phyloP scores from a whole-genome alignment of 1,139 yeast species.

The Suhomyces coccinellae region DNA sequence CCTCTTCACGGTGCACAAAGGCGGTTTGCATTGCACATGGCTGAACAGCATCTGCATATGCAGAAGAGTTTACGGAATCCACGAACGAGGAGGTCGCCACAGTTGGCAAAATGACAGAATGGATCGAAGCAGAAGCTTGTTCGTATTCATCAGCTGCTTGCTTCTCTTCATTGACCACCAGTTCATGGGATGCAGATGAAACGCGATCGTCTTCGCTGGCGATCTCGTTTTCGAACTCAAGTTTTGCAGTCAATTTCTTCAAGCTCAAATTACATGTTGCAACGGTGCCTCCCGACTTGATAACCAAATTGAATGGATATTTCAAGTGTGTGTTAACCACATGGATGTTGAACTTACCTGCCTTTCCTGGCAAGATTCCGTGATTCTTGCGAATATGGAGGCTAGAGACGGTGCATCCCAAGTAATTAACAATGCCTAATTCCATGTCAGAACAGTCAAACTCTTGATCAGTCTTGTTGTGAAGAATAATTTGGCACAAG shows the following conservation, averaged over 20 bases:
- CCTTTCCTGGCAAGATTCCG: conserved; percentile 35
- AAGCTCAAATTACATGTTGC: conserved; percentile 30
- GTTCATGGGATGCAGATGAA: neutral
- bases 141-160: neutral
- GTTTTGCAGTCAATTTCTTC: conserved; percentile 27
- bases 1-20: neutral
- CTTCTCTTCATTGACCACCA: neutral
- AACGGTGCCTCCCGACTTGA: conserved; percentile 24
- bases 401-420: conserved; percentile 28
- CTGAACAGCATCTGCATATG: neutral
- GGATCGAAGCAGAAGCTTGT: neutral
- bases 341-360: conserved; percentile 36
- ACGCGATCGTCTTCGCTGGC: neutral
- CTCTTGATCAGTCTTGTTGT: conserved; percentile 28
- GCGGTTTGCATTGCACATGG: neutral
- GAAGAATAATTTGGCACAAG: conserved; percentile 34
- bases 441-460: conserved; percentile 36
- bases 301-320: conserved; percentile 34
- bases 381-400: conserved; percentile 33
- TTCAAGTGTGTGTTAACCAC: conserved; percentile 36
- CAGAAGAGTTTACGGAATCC: neutral
- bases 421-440: conserved; percentile 34
- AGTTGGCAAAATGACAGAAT: neutral
- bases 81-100: neutral
- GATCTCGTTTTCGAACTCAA: neutral